A percentile compares a stretch with the other conserved stretches of the same genome.
Conservation (phyloP, 2,329 filamentous ascomycete genomes). For the Didymella keratinophila region DNA sequence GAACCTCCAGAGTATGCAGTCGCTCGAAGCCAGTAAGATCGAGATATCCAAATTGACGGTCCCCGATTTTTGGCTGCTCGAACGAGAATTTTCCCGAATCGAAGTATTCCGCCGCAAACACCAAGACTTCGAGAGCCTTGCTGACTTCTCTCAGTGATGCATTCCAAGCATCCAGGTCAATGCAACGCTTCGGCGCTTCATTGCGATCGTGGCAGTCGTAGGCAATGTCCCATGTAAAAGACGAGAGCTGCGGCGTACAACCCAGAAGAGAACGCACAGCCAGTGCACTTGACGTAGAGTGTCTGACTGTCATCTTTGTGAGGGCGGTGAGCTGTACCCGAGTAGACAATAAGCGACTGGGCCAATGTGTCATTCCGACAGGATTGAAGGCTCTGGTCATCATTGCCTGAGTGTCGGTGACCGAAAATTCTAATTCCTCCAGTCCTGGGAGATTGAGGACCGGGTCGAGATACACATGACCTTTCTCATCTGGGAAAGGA, state of each 20-base stretch:
- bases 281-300: slow-evolving; percentile 20
- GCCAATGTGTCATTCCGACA: not conserved
- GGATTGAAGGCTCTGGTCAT: not conserved
- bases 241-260: slow-evolving; percentile 30
- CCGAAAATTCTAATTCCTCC: slow-evolving; percentile 26
- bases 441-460: slow-evolving; percentile 28
- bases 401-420: slow-evolving; percentile 13
- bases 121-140: slow-evolving; percentile 28
- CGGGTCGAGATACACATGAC: slow-evolving; percentile 20
- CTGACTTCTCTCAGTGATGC: slow-evolving; percentile 20
- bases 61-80: slow-evolving; percentile 30
- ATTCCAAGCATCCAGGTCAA: slow-evolving; percentile 31
- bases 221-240: slow-evolving; percentile 37
- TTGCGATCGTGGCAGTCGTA: slow-evolving; percentile 24
- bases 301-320: slow-evolving; percentile 32
- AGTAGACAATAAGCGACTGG: slow-evolving; percentile 8
- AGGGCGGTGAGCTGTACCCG: slow-evolving; percentile 24
- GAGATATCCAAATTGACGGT: slow-evolving; percentile 30
- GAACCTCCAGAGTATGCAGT: slow-evolving; percentile 38
- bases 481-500: slow-evolving; percentile 15
- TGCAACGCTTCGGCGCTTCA: slow-evolving; percentile 14
- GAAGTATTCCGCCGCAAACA: slow-evolving; percentile 35
- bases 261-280: slow-evolving; percentile 20
- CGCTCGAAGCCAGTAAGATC: slow-evolving; percentile 31
- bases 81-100: slow-evolving; percentile 28